Evolutionary conservation across 495 filamentous ascomycete species (phyloP).

Genomic region (Penicillium roqueforti): DNA sequence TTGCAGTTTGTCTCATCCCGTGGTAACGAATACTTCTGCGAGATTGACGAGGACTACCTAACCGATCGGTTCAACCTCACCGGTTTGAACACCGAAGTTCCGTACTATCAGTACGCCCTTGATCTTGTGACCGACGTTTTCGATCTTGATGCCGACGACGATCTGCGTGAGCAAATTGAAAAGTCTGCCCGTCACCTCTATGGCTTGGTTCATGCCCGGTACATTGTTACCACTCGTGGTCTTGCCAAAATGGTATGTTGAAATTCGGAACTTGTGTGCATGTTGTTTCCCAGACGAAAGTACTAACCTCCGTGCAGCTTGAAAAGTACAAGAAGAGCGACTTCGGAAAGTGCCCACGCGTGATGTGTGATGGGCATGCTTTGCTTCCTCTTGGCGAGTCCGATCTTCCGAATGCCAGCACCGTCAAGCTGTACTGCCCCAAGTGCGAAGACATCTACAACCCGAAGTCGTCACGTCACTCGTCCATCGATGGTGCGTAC

Average conservation of each 20-base stretch:
- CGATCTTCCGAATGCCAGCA: slow-evolving; percentile 76
- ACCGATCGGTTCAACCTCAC: slow-evolving; percentile 98
- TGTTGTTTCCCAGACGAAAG: not conserved
- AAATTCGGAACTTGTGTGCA: not conserved
- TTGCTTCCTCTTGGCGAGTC: slow-evolving; percentile 90
- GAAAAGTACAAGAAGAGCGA: slow-evolving; percentile 98
- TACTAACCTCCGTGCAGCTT: slow-evolving; percentile 52
- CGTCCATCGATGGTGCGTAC: slow-evolving; percentile 93
- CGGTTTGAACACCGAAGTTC: slow-evolving; percentile 92
- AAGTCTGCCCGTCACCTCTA: slow-evolving; percentile 96
- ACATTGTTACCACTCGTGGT: slow-evolving; percentile 93
- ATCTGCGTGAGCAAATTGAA: slow-evolving; percentile 96
- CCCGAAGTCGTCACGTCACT: slow-evolving; percentile 95
- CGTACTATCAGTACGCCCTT: slow-evolving; percentile 97
- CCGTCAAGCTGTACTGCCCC: slow-evolving; percentile 94
- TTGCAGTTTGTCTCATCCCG: slow-evolving; percentile 90
- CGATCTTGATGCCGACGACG: slow-evolving; percentile 97
- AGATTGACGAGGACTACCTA: slow-evolving; percentile 98
- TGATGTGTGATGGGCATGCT: slow-evolving; percentile 85
- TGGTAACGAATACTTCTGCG: slow-evolving; percentile 99
- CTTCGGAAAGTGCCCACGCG: slow-evolving; percentile 97
- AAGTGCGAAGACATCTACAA: slow-evolving; percentile 99
- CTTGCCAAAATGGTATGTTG: slow-evolving; percentile 87
- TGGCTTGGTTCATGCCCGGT: slow-evolving; percentile 91
- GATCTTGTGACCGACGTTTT: slow-evolving; percentile 99